phyloP scores from a whole-genome alignment of 2,329 filamentous ascomycete genomes.

The Colletotrichum caudatum region DNA sequence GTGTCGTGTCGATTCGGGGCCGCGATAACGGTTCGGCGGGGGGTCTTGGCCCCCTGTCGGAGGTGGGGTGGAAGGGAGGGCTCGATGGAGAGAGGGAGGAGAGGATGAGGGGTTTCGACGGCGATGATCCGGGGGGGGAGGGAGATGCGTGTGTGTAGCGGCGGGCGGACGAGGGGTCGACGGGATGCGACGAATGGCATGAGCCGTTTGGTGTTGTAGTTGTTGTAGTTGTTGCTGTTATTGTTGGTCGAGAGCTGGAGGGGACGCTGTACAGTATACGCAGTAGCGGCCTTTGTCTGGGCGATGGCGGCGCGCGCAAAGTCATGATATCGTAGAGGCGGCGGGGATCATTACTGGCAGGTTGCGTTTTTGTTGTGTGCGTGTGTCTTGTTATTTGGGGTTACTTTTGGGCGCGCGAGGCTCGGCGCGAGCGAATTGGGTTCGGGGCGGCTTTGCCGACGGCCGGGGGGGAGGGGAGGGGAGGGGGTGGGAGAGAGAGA shows the following conservation, averaged over 20 bases:
- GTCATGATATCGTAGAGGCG: slow-evolving; percentile 57
- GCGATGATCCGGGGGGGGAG: slow-evolving; percentile 23
- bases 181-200: slow-evolving; percentile 39
- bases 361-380: no score
- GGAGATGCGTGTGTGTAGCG: no score
- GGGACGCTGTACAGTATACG: neutral
- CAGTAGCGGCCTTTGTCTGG: slow-evolving; percentile 46
- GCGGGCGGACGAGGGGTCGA: no score
- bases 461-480: neutral
- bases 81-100: slow-evolving; percentile 28
- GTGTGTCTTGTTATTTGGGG: no score
- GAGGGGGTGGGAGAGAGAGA: no score
- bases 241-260: slow-evolving; percentile 6
- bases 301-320: slow-evolving; percentile 54
- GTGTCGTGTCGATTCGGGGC: neutral
- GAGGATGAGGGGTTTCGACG: slow-evolving; percentile 31
- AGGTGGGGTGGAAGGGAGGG: slow-evolving; percentile 31
- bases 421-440: slow-evolving; percentile 29
- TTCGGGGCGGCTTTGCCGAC: slow-evolving; percentile 1
- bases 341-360: slow-evolving; percentile 49
- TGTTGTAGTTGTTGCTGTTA: neutral
- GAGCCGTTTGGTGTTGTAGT: neutral
- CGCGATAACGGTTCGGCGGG: slow-evolving; percentile 19
- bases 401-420: slow-evolving; percentile 22
- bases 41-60: slow-evolving; percentile 22